phyloP scores from a whole-genome alignment of 768 basidiomycete genomes.

The Favolaschia claudopus region DNA sequence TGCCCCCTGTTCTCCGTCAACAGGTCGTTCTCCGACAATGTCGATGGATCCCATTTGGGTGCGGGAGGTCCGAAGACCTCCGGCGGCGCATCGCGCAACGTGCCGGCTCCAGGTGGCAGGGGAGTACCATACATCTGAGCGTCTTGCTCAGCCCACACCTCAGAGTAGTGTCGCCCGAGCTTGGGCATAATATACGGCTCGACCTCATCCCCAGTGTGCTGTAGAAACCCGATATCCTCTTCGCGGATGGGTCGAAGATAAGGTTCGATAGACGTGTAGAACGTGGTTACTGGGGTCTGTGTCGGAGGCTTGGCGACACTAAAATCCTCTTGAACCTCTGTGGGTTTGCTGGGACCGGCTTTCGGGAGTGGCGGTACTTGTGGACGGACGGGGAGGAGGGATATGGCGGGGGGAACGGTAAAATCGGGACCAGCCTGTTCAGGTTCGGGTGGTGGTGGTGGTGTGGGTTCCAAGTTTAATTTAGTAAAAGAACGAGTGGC shows the following conservation, averaged over 20 bases:
- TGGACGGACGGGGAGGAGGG: conserved; percentile 68
- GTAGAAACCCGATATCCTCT: conserved; percentile 94
- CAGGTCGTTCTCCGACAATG: conserved; percentile 75
- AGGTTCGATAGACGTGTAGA: conserved; percentile 88
- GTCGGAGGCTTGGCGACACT: conserved; percentile 80
- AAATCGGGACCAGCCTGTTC: conserved; percentile 64
- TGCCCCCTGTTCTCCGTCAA: conserved; percentile 80
- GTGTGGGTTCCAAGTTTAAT: too few species aligned
- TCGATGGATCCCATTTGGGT: conserved; percentile 86
- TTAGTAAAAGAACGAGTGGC: conserved; percentile 8
- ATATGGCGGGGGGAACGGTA: conserved; percentile 54
- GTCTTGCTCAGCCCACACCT: conserved; percentile 96
- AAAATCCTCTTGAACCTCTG: conserved; percentile 88
- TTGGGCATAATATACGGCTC: conserved; percentile 89
- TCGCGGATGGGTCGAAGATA: conserved; percentile 91
- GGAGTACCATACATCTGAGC: conserved; percentile 52
- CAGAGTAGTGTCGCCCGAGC: conserved; percentile 86
- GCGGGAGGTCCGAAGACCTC: conserved; percentile 55
- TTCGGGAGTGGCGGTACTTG: conserved; percentile 67
- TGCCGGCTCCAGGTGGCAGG: conserved; percentile 16
- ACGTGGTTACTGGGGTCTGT: conserved; percentile 77
- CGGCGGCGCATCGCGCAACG: conserved; percentile 42
- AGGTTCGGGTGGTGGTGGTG: conserved; percentile 30
- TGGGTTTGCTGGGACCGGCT: conserved; percentile 85
- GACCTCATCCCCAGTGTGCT: conserved; percentile 89